Conservation (phyloP, 768 basidiomycete genomes). For the Boletus rufocinnamomeus region DNA sequence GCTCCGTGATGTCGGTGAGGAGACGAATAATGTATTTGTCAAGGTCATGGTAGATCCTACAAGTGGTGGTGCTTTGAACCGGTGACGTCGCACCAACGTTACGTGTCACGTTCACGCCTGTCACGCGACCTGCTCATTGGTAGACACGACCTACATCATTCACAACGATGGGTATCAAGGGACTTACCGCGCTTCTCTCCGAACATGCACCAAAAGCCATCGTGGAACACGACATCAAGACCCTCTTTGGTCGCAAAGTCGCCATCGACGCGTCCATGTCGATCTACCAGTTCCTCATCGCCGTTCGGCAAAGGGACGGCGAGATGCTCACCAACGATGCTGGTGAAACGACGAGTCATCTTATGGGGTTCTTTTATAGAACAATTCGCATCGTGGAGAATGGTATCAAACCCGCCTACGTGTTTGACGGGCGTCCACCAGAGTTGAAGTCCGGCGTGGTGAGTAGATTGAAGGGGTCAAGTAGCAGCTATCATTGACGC, state of each 20-base stretch:
- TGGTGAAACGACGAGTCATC: conserved; percentile 96
- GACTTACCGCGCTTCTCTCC: conserved; percentile 84
- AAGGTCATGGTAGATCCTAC: no score
- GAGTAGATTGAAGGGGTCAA: conserved; percentile 37
- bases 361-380: conserved; percentile 98
- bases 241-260: conserved; percentile 96
- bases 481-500: neutral
- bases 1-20: no score
- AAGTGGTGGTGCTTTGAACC: no score
- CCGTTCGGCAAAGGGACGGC: conserved; percentile 94
- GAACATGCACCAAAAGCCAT: conserved; percentile 90
- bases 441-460: conserved; percentile 97
- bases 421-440: conserved; percentile 98
- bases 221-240: conserved; percentile 92
- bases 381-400: conserved; percentile 98
- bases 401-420: conserved; percentile 96
- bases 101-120: conserved; percentile 13
- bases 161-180: conserved; percentile 85
- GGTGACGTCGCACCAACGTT: no score
- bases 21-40: no score
- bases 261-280: conserved; percentile 99
- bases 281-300: conserved; percentile 97
- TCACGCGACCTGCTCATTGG: conserved; percentile 10
- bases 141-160: neutral
- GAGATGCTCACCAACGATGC: conserved; percentile 97